Base-by-base conservation (phyloP, 371 early-diverging fungal genomes). In the Aphelidium insulamus region DNA sequence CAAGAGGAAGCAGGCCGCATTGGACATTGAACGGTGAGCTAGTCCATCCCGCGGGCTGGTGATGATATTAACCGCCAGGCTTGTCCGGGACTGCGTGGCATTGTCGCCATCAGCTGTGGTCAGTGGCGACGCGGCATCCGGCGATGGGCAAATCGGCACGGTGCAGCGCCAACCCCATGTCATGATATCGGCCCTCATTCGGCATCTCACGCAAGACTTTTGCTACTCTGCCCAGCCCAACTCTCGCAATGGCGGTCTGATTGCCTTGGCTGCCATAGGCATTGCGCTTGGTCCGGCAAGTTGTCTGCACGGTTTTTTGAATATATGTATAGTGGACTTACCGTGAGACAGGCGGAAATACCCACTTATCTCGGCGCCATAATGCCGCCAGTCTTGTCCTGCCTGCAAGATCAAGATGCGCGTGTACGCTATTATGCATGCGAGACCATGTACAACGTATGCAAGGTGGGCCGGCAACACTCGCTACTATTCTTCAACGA, bases 381-480 rank as follows among this genome's bases (percentile, higher is more conserved):
- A 34, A 62, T 87, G 9, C 83, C 83, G 19, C 87, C 90, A 5
- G 78, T 92, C 23, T 57, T 90, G 8, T 56, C 77, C n/a, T 84
- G 84, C 40, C 72, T 87, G 40, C 45, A 56, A 2, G 85, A 88
- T 44, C 77, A 67, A 33, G 92, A 92, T 46, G 62, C 73, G 14
- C 59, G 75, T 16, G 86, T 88, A 19, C 60, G 87, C 20, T 92
- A 86, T 51, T 88, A 86, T 60, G 85, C 86, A 3, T 84, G 85
- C 40, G 92, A 92, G 52, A 65, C 69, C 30, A 71, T 88, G 70
- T 92, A 92, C 49, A 92, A 92, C 47, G 83, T 92, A 30, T 74
- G 77, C 18, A 92, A 92, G 39, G 86, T 83, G 4, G 81, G 85
- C 17, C 60, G 79, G 33, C 75, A 73, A 2, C 66, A 69, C 33